phyloP scores from a whole-genome alignment of 345 rosid species.

The Raphanus raphanistrum region DNA sequence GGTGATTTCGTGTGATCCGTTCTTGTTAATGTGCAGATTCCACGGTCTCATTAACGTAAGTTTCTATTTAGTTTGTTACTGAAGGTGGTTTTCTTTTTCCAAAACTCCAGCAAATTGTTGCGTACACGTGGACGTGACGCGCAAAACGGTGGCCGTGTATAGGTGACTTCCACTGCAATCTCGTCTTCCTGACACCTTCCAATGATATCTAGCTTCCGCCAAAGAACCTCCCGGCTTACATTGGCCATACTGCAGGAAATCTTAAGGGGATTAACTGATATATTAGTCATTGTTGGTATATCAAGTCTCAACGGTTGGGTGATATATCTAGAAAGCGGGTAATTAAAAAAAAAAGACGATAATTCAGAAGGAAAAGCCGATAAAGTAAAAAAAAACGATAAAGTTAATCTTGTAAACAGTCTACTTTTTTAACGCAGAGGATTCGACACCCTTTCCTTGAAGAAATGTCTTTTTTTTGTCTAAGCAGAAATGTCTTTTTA shows the following conservation, averaged over 20 bases:
- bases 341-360: not conserved
- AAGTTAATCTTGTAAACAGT: not conserved
- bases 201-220: not conserved
- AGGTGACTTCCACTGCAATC: not conserved
- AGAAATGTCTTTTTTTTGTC: not conserved
- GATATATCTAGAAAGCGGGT: not conserved
- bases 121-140: not conserved
- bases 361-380: not conserved
- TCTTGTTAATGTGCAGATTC: slow-evolving; percentile 1
- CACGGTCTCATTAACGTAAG: not conserved
- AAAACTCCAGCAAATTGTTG: not conserved
- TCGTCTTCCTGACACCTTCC: not conserved
- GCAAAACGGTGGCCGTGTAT: not conserved
- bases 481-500: no score
- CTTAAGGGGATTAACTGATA: not conserved
- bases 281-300: not conserved
- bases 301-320: not conserved
- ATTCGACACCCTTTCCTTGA: not conserved
- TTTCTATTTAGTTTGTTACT: not conserved
- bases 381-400: not conserved
- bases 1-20: not conserved
- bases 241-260: not conserved
- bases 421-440: slow-evolving; percentile 6
- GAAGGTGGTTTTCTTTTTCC: not conserved
- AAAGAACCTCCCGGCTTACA: not conserved